Percentiles rank a stretch among this genome's conserved stretches.
Conservation (phyloP, 257 asterid genomes). For the Solanum tarijense region DNA sequence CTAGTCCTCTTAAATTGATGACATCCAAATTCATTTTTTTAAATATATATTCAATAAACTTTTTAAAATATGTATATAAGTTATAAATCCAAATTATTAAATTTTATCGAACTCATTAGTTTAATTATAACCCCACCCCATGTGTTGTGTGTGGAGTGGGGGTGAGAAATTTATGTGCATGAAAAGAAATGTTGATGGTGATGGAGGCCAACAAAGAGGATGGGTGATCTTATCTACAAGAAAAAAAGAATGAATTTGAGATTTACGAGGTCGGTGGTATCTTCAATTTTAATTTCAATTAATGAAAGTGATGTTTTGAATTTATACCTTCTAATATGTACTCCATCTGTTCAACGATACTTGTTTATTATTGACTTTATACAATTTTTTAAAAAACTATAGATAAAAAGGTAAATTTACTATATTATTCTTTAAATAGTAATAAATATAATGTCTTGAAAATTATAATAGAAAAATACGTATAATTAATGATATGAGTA, state of each 20-base stretch:
- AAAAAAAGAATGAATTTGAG: not conserved
- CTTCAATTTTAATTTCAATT: not conserved
- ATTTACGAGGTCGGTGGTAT: not conserved
- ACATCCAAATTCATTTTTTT: not conserved
- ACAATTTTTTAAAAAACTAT: rapidly evolving
- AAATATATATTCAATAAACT: not conserved
- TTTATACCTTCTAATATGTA: no score
- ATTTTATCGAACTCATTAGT: not conserved
- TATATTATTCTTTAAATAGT: no score
- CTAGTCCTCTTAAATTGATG: not conserved
- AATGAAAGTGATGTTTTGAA: not conserved
- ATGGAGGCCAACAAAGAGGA: not conserved
- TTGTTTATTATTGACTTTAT: rapidly evolving
- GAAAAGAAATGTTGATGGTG: not conserved
- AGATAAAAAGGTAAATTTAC: no score
- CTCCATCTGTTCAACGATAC: no score
- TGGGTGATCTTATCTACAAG: not conserved
- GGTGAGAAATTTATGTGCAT: not conserved
- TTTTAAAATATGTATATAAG: not conserved
- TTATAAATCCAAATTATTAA: not conserved
- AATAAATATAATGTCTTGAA: no score
- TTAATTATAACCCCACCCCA: not conserved
- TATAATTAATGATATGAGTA: no score
- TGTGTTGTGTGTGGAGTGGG: not conserved
- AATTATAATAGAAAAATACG: rapidly evolving